These are phyloP conservation scores for Petrea volubilis DNA, from an alignment of 257 asterid species.

Conservation along the genomic window DNA sequence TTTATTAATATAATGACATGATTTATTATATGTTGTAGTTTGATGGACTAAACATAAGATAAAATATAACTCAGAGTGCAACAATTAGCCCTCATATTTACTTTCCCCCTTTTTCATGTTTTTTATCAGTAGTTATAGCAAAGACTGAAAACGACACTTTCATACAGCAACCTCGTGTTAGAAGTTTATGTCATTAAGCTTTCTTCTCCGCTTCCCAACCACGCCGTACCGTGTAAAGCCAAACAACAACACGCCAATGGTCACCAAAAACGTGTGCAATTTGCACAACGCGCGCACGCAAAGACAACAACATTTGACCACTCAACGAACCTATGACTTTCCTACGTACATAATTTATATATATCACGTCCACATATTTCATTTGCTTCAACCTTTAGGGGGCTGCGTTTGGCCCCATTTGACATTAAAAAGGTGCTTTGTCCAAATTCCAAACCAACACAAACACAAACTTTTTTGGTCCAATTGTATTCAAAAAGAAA, in stretches of 20 bases:
- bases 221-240: not conserved
- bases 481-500: slow-evolving; percentile 4
- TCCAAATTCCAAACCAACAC: slow-evolving; percentile 21
- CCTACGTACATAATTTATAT: not conserved
- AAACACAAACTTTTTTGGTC: not conserved
- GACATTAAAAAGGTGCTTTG: not conserved
- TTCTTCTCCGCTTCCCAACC: not conserved
- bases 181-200: not conserved
- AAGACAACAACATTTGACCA: slow-evolving; percentile 40
- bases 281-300: not conserved
- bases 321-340: not conserved
- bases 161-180: not conserved
- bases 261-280: slow-evolving; percentile 24
- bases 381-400: not conserved
- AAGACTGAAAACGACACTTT: no score
- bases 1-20: no score
- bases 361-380: not conserved
- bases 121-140: no score
- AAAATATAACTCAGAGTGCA: no score
- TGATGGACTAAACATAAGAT: no score
- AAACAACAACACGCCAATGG: slow-evolving; percentile 13
- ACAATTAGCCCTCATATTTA: no score
- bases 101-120: no score
- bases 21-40: no score
- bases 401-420: not conserved